Evolutionary conservation across 2,329 filamentous ascomycete genomes (phyloP), one percentile per base, ranked within the genome.

Genomic region (Neoscytalidium dimidiatum): DNA sequence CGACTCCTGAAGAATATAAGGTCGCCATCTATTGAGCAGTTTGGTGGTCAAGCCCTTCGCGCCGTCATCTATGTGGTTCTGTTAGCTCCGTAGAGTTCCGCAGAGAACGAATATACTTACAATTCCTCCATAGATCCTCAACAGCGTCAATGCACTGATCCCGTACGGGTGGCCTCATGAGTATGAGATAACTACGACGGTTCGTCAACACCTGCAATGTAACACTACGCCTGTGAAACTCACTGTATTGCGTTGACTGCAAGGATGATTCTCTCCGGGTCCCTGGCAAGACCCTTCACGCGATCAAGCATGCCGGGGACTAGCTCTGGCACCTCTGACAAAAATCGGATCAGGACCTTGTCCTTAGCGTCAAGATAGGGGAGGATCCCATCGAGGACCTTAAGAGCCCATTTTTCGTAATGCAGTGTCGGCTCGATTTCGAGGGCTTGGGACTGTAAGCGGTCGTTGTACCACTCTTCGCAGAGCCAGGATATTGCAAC

Each of bases 391-490:
- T 97, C 93, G 19, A 99, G 83, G n/a, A 98, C 83, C 66, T 89
- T 90, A 67, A 94, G 78, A 2, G 88, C 88, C 85, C 91, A 96
- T 72, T 87, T 87, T 66, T 92, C 88, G 77, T 97, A 97, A 75
- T 95, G 86, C 21, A 73, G 72, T 26, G 70, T 69, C 6, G 71
- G 65, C n/a, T 65, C 57, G 3, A 71, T 72, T 35, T 85, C 73
- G 3, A 85, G 82, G 44, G 84, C 81, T 11, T 75, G 75, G 6
- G 71, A 65, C 62, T 84, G 81, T 33, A 92, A 78, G 48, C 83
- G 88, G 75, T 98, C 94, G 71, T 94, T 96, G 78, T 97, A 98
- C 94, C 95, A 99, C 79, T 99, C 95, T 77, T 99, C 95, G 71
- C 90, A 96, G 17, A 99, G 84, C 95, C 95, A 99, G 7, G 90